Evolutionary conservation across 2,329 filamentous ascomycete species (phyloP).

Genomic region (Colletotrichum siamense): DNA sequence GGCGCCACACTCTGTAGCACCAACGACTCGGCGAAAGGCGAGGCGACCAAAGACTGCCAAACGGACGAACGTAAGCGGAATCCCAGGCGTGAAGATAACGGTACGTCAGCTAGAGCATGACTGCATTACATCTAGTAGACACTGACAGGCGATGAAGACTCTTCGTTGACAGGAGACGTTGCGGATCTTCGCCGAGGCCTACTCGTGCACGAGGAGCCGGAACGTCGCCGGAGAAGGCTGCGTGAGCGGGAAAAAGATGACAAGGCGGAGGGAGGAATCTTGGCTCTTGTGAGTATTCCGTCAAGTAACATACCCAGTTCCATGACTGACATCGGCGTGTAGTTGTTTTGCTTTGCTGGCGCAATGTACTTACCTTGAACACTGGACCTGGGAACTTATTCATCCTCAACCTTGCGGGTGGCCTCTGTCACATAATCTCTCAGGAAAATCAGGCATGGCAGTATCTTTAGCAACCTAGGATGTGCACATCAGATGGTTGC

Average conservation of each 20-base stretch:
- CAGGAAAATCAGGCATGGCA: background rate
- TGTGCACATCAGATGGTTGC: background rate
- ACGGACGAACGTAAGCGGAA: background rate
- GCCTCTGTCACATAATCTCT: background rate
- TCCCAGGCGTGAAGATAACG: background rate
- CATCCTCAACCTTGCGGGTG: background rate
- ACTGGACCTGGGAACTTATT: background rate
- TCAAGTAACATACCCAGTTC: fast-evolving
- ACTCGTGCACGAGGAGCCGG: background rate
- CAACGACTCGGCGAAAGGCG: background rate
- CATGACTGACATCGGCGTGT: background rate
- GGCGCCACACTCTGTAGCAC: background rate
- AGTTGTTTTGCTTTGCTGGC: background rate
- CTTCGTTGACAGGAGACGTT: background rate
- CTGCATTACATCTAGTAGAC: background rate
- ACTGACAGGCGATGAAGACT: background rate
- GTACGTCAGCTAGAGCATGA: background rate
- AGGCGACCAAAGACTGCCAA: background rate
- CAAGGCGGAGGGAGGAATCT: background rate
- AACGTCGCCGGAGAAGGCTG: background rate
- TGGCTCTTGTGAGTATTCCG: background rate
- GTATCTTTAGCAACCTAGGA: background rate
- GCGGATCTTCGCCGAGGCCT: background rate
- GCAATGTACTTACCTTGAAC: background rate
- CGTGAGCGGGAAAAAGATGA: background rate